Evolutionary conservation across 352 stramenopile species (phyloP).

Genomic region (Globisporangium spiculum): DNA sequence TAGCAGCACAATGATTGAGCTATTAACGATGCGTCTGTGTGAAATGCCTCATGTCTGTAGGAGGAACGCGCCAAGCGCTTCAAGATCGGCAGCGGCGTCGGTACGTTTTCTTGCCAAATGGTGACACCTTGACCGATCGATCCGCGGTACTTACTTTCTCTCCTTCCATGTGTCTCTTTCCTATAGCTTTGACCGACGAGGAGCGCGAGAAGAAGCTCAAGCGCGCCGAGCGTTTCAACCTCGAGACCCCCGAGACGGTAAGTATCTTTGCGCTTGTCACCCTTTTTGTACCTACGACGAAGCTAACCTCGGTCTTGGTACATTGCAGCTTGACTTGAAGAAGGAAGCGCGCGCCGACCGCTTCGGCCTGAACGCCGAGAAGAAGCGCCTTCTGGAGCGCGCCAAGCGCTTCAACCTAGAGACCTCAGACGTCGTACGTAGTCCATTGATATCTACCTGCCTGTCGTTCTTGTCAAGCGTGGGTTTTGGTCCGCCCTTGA

Average conservation of each 20-base stretch:
- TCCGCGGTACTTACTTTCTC: background rate
- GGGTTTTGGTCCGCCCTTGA: conserved; percentile 7
- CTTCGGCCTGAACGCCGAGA: conserved; percentile 80
- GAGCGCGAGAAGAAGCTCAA: conserved; percentile 72
- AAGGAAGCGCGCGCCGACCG: conserved; percentile 74
- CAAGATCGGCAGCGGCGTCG: conserved; percentile 41
- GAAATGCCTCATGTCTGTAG: conserved; percentile 19
- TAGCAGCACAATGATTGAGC: background rate
- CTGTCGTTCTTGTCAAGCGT: background rate
- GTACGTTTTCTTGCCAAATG: conserved; percentile 15
- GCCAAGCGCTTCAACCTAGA: conserved; percentile 84
- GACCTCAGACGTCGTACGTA: conserved; percentile 70
- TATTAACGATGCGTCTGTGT: background rate
- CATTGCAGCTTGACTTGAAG: conserved; percentile 70
- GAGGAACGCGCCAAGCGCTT: conserved; percentile 79
- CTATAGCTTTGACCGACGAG: conserved; percentile 25
- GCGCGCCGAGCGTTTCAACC: conserved; percentile 69
- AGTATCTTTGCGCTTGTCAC: conserved; percentile 6
- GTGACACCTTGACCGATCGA: background rate
- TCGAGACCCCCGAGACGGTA: conserved; percentile 79
- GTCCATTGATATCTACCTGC: background rate
- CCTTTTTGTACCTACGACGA: too few relatives aligned
- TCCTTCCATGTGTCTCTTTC: background rate
- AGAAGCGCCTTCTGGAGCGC: conserved; percentile 76
- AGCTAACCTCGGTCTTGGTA: too few relatives aligned